Evolutionary conservation across 192 early-diverging fungal genomes (phyloP).

Genomic region (Blastocladiella britannica): DNA sequence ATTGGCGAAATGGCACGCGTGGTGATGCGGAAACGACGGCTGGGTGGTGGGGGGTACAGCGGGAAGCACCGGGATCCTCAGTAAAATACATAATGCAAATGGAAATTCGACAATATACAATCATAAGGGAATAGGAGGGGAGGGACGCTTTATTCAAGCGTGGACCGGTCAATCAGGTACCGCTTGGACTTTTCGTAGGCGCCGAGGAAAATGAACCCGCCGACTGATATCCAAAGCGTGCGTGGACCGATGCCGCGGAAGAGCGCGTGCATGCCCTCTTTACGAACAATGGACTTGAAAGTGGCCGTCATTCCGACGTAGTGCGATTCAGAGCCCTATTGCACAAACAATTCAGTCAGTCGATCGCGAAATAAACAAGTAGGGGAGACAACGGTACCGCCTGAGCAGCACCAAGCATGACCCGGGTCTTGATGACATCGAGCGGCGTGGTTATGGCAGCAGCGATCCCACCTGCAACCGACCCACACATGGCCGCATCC

Average conservation of each 20-base stretch:
- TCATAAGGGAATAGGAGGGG: background rate
- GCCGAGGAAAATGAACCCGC: conserved; percentile 87
- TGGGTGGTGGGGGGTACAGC: no score
- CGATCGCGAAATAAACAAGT: background rate
- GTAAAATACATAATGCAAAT: background rate
- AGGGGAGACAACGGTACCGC: conserved; percentile 9
- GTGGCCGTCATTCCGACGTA: conserved; percentile 52
- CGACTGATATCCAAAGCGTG: conserved; percentile 85
- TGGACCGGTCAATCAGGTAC: conserved; percentile 7
- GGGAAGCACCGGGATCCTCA: background rate
- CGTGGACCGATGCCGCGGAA: conserved; percentile 84
- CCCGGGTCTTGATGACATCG: conserved; percentile 86
- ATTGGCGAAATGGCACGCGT: background rate
- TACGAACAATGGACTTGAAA: conserved; percentile 44
- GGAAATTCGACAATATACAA: background rate
- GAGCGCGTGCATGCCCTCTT: conserved; percentile 57
- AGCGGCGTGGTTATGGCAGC: conserved; percentile 83
- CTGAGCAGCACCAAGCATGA: conserved; percentile 81
- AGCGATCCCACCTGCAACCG: conserved; percentile 69
- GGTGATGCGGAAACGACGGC: background rate
- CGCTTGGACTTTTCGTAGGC: conserved; percentile 65
- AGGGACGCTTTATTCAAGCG: background rate
- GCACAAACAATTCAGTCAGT: conserved; percentile 2
- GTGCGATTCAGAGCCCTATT: conserved; percentile 17
- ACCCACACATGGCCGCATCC: conserved; percentile 72